phyloP scores from a whole-genome alignment of 1,284 basidiomycete species.

The Trichosporon ovoides region DNA sequence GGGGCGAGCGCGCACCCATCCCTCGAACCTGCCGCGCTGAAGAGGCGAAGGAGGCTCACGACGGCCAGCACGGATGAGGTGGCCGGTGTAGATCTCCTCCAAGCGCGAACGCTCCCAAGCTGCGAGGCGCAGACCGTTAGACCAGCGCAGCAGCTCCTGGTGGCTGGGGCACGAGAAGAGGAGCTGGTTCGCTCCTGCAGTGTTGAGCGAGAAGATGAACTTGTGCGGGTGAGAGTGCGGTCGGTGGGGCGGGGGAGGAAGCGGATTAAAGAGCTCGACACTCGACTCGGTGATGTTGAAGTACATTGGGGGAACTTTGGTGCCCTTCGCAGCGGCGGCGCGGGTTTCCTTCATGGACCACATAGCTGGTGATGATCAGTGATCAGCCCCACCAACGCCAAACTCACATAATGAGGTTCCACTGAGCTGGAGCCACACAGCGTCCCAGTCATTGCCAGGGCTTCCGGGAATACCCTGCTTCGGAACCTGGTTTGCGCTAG shows the following conservation, averaged over 20 bases:
- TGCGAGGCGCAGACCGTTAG: conserved; percentile 80
- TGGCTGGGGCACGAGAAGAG: conserved; percentile 78
- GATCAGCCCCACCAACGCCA: background rate
- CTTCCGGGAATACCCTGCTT: conserved; percentile 68
- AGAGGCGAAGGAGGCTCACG: conserved; percentile 64
- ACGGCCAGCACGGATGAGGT: conserved; percentile 70
- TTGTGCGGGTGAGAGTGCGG: conserved; percentile 52
- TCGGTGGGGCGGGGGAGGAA: conserved; percentile 52
- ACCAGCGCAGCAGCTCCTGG: conserved; percentile 74
- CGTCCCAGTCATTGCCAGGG: conserved; percentile 76
- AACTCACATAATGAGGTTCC: conserved; percentile 77
- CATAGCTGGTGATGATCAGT: conserved; percentile 33
- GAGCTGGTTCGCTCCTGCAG: conserved; percentile 84
- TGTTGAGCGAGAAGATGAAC: conserved; percentile 87
- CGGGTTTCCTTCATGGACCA: conserved; percentile 51
- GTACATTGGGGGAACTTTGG: conserved; percentile 46
- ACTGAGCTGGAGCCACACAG: conserved; percentile 87
- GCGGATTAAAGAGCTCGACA: conserved; percentile 53
- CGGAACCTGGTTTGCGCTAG: conserved; percentile 46
- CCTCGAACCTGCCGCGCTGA: conserved; percentile 69
- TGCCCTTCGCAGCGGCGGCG: conserved; percentile 44
- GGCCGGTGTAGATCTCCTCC: conserved; percentile 96
- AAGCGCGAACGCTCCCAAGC: conserved; percentile 93
- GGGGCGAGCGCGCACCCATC: conserved; percentile 85
- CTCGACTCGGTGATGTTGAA: conserved; percentile 49